Percentiles rank a stretch among this genome's conserved stretches.
Conservation (phyloP, 169 alveolate genomes). For the Besnoitia besnoiti region DNA sequence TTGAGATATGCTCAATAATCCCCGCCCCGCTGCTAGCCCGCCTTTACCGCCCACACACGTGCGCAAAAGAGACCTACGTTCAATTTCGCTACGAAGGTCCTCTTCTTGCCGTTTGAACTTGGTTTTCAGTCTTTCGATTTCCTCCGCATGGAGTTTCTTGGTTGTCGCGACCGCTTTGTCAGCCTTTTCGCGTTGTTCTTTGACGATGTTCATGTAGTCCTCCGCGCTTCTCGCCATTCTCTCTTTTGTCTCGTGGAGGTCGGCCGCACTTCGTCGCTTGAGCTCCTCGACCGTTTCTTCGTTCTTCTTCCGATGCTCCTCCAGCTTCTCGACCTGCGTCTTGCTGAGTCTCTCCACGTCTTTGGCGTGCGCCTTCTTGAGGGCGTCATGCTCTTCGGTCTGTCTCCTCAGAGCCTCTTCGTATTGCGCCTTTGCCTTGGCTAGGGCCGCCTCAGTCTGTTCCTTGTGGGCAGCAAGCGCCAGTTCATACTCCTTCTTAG, state of each 20-base stretch:
- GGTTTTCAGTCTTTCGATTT: background rate
- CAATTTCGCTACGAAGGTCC: background rate
- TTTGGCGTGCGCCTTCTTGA: background rate
- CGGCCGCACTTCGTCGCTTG: background rate
- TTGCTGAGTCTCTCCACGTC: background rate
- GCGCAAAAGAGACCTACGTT: background rate
- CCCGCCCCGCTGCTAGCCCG: too few relatives aligned
- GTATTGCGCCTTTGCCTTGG: background rate
- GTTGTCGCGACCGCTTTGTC: background rate
- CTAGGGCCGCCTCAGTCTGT: background rate
- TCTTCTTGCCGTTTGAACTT: background rate
- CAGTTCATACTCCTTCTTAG: background rate
- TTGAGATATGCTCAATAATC: too few relatives aligned
- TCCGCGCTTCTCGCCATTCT: background rate
- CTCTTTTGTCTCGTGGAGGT: slow-evolving; percentile 14
- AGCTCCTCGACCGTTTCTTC: background rate
- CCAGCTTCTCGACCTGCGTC: background rate
- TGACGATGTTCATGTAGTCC: background rate
- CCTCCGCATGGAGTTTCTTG: background rate
- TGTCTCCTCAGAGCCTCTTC: background rate
- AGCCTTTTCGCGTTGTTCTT: background rate
- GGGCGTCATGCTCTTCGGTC: background rate
- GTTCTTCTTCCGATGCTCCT: background rate
- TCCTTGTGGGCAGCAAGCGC: background rate
- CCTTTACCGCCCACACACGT: too few relatives aligned